Conservation (phyloP, 2,329 filamentous ascomycete species). For the Dactylellina drechsleri region DNA sequence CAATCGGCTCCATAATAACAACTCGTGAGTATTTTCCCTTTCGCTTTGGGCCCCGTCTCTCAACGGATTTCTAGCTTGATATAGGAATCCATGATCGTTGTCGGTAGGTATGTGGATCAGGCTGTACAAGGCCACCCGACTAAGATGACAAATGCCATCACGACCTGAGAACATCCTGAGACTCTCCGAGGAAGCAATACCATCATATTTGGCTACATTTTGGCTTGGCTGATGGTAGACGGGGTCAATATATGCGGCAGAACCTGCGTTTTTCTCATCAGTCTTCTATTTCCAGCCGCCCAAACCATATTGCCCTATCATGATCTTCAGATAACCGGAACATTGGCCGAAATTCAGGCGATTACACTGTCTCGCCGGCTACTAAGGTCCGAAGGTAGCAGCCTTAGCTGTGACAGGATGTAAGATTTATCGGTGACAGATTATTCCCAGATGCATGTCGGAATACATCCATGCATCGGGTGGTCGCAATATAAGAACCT, state of each 20-base stretch:
- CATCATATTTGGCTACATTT: constrained; percentile 11
- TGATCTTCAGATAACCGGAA: constrained; percentile 33
- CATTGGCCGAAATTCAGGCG: constrained; percentile 23
- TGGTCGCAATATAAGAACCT: constrained; percentile 35
- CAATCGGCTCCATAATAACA: constrained; percentile 22
- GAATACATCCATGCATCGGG: not conserved
- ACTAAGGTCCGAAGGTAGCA: constrained; percentile 2
- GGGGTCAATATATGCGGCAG: constrained; percentile 29
- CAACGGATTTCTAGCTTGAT: constrained; percentile 10
- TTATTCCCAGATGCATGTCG: constrained; percentile 4
- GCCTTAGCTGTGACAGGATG: constrained; percentile 8
- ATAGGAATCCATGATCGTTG: constrained; percentile 1
- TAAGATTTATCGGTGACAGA: constrained; percentile 14
- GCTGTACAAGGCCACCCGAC: constrained; percentile 34
- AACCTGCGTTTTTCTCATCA: constrained; percentile 34
- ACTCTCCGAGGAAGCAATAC: constrained; percentile 2
- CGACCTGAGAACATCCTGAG: not conserved
- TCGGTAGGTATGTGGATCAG: constrained; percentile 33
- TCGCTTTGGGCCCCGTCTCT: constrained; percentile 32
- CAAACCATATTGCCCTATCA: constrained; percentile 17
- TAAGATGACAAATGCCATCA: constrained; percentile 5
- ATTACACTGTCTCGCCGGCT: constrained; percentile 14
- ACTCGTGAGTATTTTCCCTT: constrained; percentile 36
- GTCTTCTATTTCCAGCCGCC: constrained; percentile 34
- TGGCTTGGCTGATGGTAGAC: constrained; percentile 14